These are phyloP conservation scores for Tricholoma sp. DNA, from an alignment of 768 basidiomycete species.

Conservation along the genomic window DNA sequence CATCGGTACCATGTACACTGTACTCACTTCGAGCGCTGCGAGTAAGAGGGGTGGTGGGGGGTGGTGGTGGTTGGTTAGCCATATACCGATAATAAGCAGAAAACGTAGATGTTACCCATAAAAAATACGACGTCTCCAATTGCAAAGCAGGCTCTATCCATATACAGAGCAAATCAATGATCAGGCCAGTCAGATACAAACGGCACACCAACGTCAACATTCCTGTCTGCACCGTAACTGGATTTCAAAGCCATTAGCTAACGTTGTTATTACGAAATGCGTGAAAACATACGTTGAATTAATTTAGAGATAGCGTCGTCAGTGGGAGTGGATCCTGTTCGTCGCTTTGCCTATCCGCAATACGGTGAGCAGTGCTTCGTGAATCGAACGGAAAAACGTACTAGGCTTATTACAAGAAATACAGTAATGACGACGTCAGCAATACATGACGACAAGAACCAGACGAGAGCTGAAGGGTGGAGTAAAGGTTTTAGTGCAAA, in stretches of 20 bases:
- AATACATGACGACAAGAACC: slow-evolving; percentile 40
- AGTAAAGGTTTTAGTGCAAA: slow-evolving; percentile 25
- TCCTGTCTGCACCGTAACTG: slow-evolving; percentile 40
- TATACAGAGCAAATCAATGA: not conserved
- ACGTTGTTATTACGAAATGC: not conserved
- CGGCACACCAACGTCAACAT: slow-evolving; percentile 27
- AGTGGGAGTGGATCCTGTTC: slow-evolving; percentile 29
- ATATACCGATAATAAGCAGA: not conserved
- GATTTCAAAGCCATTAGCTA: not conserved
- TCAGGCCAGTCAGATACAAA: not conserved
- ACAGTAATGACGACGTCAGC: slow-evolving; percentile 45
- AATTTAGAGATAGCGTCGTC: slow-evolving; percentile 30
- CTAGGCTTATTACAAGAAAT: slow-evolving; percentile 36
- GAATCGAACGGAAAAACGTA: slow-evolving; percentile 14
- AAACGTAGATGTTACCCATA: slow-evolving; percentile 27
- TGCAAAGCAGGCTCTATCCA: slow-evolving; percentile 32
- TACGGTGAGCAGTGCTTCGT: not conserved
- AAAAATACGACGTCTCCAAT: slow-evolving; percentile 42
- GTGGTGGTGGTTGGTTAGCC: too few relatives aligned
- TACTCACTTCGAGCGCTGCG: not conserved
- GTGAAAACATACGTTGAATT: slow-evolving; percentile 19
- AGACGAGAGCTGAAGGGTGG: slow-evolving; percentile 30
- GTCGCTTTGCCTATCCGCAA: slow-evolving; percentile 27
- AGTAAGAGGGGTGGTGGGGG: not conserved
- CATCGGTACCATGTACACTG: not conserved